Conservation (phyloP, 2,329 filamentous ascomycete genomes). For the Fusarium decemcellulare region DNA sequence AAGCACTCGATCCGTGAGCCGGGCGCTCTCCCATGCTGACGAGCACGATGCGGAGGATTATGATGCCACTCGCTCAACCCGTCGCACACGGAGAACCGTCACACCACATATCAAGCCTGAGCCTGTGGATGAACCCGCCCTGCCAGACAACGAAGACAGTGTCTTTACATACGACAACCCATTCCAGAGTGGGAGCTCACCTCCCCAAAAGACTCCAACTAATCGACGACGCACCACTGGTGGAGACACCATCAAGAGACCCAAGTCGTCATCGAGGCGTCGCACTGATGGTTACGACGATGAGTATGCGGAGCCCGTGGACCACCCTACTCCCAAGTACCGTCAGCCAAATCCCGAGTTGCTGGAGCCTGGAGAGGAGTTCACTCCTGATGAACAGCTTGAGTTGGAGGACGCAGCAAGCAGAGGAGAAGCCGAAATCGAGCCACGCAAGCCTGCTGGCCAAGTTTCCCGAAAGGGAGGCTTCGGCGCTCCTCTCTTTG, state of each 20-base stretch:
- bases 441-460: slow-evolving; percentile 58
- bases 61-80: slow-evolving; percentile 56
- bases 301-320: slow-evolving; percentile 54
- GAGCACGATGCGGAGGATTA: slow-evolving; percentile 58
- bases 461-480: slow-evolving; percentile 58
- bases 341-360: slow-evolving; percentile 53
- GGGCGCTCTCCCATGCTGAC: slow-evolving; percentile 68
- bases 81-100: slow-evolving; percentile 66
- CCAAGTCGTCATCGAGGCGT: slow-evolving; percentile 59
- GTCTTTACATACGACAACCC: slow-evolving; percentile 93
- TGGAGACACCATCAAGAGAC: slow-evolving; percentile 58
- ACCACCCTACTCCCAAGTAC: slow-evolving; percentile 33
- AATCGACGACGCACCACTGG: slow-evolving; percentile 65
- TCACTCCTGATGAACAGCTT: slow-evolving; percentile 90
- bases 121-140: slow-evolving; percentile 54
- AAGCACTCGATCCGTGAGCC: slow-evolving; percentile 67
- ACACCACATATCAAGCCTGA: slow-evolving; percentile 70
- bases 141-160: slow-evolving; percentile 63
- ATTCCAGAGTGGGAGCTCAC: slow-evolving; percentile 87
- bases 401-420: slow-evolving; percentile 80
- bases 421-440: slow-evolving; percentile 63
- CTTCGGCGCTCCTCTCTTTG: slow-evolving; percentile 76
- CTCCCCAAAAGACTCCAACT: slow-evolving; percentile 65
- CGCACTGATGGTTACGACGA: slow-evolving; percentile 55
- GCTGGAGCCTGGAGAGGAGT: slow-evolving; percentile 87